Evolutionary conservation across 768 basidiomycete species (phyloP).

Genomic region (Podaxis sp.): DNA sequence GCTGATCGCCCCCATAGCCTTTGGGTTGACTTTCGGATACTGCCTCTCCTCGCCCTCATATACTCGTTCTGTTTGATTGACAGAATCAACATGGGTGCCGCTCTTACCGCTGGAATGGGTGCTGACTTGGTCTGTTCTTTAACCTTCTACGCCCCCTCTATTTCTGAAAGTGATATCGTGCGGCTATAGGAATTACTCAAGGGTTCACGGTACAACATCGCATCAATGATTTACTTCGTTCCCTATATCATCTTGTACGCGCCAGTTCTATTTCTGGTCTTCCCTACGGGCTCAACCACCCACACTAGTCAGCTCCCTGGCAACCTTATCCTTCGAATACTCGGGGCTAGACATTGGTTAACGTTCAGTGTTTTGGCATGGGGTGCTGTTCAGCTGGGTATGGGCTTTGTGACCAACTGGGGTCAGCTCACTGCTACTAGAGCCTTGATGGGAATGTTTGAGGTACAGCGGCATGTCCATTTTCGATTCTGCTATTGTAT

Average conservation of each 20-base stretch:
- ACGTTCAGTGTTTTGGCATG: slow-evolving; percentile 39
- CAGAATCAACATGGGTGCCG: slow-evolving; percentile 41
- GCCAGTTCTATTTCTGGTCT: neutral
- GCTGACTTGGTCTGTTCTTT: slow-evolving; percentile 29
- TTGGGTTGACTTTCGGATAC: slow-evolving; percentile 39
- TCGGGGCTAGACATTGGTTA: slow-evolving; percentile 45
- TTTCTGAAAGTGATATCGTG: neutral
- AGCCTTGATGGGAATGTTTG: slow-evolving; percentile 43
- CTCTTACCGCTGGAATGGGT: slow-evolving; percentile 44
- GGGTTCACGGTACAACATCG: slow-evolving; percentile 38
- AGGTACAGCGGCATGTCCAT: slow-evolving; percentile 25
- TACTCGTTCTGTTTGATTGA: slow-evolving; percentile 45
- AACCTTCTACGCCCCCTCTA: neutral
- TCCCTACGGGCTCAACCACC: neutral
- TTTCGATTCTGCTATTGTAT: neutral
- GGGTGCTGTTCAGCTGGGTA: slow-evolving; percentile 42
- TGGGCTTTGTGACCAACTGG: slow-evolving; percentile 45
- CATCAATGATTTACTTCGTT: slow-evolving; percentile 41
- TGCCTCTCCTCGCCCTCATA: slow-evolving; percentile 38
- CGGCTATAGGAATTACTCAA: slow-evolving; percentile 27
- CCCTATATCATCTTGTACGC: slow-evolving; percentile 44
- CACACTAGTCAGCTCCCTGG: slow-evolving; percentile 41
- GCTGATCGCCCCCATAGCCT: slow-evolving; percentile 26
- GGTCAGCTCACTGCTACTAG: slow-evolving; percentile 37
- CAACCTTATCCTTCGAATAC: slow-evolving; percentile 39